Percentiles rank a stretch among this genome's conserved stretches.
phyloP scores from a whole-genome alignment of 768 basidiomycete genomes.

The Boletus speciosus region DNA sequence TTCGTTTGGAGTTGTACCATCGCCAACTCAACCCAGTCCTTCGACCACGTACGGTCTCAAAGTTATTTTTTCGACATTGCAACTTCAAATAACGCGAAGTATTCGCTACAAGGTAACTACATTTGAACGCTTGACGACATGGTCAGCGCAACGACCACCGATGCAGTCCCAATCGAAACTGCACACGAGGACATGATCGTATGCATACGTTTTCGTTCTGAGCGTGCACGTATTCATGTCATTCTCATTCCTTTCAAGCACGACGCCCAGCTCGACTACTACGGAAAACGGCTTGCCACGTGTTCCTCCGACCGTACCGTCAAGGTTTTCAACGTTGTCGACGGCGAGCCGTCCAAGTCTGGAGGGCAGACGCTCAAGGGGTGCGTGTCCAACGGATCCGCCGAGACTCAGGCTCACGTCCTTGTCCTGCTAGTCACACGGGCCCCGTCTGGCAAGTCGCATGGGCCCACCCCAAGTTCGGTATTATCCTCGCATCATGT shows the following conservation, averaged over 20 bases:
- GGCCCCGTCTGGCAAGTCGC: slow-evolving; percentile 98
- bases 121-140: slow-evolving; percentile 1
- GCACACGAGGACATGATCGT: slow-evolving; percentile 99
- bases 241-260: slow-evolving; percentile 52
- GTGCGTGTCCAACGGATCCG: slow-evolving; percentile 37
- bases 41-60: not conserved
- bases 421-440: slow-evolving; percentile 63
- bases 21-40: no score
- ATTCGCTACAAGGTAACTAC: not conserved
- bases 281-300: slow-evolving; percentile 93
- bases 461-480: slow-evolving; percentile 98
- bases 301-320: slow-evolving; percentile 95
- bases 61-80: not conserved
- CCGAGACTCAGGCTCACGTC: not conserved
- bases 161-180: slow-evolving; percentile 87
- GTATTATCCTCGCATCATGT: slow-evolving; percentile 94
- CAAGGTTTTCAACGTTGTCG: slow-evolving; percentile 91
- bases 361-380: slow-evolving; percentile 77
- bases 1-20: no score
- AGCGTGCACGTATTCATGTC: not conserved
- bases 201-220: slow-evolving; percentile 9
- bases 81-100: not conserved
- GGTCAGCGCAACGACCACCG: slow-evolving; percentile 46
- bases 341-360: slow-evolving; percentile 73
- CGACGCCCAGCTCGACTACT: slow-evolving; percentile 97